Base-by-base conservation (phyloP, 768 basidiomycete genomes). In the Lyophyllum shimeji region DNA sequence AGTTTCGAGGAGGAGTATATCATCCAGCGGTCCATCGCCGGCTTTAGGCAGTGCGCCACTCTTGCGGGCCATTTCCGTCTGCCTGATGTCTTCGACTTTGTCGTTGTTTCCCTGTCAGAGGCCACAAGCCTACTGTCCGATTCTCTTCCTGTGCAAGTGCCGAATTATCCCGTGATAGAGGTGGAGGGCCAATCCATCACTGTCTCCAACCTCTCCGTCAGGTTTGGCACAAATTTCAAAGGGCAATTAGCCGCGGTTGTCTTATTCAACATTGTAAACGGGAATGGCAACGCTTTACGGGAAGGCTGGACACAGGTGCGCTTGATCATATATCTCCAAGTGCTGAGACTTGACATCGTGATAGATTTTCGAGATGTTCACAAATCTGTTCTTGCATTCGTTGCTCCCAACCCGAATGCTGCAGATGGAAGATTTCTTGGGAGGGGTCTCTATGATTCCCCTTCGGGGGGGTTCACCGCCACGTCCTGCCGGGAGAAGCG, bases 291-390 rank as follows among this genome's bases (percentile, higher is more conserved):
- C 60, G 90, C 93, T 9, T 82, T 99, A 49, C 83, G 95, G 27
- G 93, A 95, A 69, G 95, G 96, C 23, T 99, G 97, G 97, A 86
- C 84, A 3, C 90, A 93, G 77, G 91, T 93, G 59, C 60, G 76
- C 13, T 58, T 48, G 3, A n/a, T 13, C 24, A 12, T 57, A 31
- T 20, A 23, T 7, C 6, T 9, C 25, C 27, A 54, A 34, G 12
- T 45, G 56, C 29, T 20, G 39, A 29, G n/a, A 40, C 48, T 57
- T 31, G 58, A 21, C 54, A 49, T 46, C 29, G 18, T 23, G 7
- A 45, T 54, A 97, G 90, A 93, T 99, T 52, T 98, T 99, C 64
- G 96, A 98, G 70, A 98, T 98, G 87, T 95, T 96, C 73, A 90
- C 95, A 66, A 97, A 95, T 31, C 76, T 99, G 21, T 99, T 98